Evolutionary conservation across 2,329 filamentous ascomycete genomes (phyloP).

Genomic region (Aspergillus glaucus): DNA sequence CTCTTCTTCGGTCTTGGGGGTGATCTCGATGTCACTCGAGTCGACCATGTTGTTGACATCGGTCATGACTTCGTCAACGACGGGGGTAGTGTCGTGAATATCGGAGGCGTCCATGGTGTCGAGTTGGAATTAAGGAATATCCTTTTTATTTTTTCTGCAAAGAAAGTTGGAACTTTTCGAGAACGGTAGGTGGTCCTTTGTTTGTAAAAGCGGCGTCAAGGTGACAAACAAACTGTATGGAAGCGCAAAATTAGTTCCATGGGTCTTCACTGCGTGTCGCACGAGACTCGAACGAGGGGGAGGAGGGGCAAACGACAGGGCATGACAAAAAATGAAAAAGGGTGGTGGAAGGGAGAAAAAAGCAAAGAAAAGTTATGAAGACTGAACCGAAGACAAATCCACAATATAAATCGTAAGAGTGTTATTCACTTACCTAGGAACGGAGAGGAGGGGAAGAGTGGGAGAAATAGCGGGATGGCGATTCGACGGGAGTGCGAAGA

Average conservation of each 20-base stretch:
- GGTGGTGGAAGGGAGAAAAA: neutral
- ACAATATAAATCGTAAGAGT: neutral
- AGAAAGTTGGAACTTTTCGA: constrained; percentile 1
- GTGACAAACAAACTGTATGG: constrained; percentile 1
- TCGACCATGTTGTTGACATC: constrained; percentile 61
- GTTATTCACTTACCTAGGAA: neutral
- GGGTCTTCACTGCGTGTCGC: neutral
- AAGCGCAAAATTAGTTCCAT: neutral
- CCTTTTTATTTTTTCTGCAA: neutral
- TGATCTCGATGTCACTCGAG: constrained; percentile 62
- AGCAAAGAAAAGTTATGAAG: neutral
- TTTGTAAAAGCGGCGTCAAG: neutral
- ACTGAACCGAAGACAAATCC: neutral
- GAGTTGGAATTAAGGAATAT: neutral
- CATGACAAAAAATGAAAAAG: neutral
- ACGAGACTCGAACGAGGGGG: neutral
- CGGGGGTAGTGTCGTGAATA: constrained; percentile 44
- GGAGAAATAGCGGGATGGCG: constrained; percentile 24
- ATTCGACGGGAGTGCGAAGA: constrained; percentile 1
- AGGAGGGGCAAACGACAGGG: neutral
- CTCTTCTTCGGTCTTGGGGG: constrained; percentile 92
- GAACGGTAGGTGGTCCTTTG: constrained; percentile 3
- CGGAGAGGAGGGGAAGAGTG: constrained; percentile 11
- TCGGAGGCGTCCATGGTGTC: constrained; percentile 57
- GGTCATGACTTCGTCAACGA: constrained; percentile 56